Conservation (phyloP, 805 yeast genomes). For the Monosporozyma servazzii region DNA sequence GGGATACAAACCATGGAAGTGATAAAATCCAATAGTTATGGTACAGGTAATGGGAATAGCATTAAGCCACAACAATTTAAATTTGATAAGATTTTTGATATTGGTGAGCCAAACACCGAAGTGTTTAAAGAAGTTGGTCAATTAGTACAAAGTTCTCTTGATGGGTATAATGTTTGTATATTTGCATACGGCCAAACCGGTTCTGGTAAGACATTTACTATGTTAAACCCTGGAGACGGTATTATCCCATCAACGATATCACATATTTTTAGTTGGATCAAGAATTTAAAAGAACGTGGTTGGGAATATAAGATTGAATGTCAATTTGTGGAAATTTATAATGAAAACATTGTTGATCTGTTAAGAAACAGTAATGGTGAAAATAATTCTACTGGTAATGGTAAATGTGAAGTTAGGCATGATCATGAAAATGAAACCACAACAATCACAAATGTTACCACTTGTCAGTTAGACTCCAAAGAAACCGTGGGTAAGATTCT, state of each 20-base stretch:
- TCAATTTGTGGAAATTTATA: conserved; percentile 83
- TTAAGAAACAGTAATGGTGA: conserved; percentile 23
- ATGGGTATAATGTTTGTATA: conserved; percentile 86
- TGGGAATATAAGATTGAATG: conserved; percentile 60
- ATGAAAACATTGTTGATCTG: conserved; percentile 70
- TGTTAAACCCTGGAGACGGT: conserved; percentile 66
- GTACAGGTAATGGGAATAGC: background rate
- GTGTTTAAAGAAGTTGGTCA: conserved; percentile 82
- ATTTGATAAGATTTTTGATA: conserved; percentile 72
- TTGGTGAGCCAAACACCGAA: conserved; percentile 42
- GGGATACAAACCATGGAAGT: conserved; percentile 24
- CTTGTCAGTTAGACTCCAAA: conserved; percentile 38
- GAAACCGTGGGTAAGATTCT: conserved; percentile 44
- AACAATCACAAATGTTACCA: conserved; percentile 48
- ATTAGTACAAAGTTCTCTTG: conserved; percentile 72
- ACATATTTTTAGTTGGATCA: conserved; percentile 55
- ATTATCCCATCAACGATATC: conserved; percentile 69
- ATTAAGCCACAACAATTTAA: conserved; percentile 34
- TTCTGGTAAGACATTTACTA: conserved; percentile 88
- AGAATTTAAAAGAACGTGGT: conserved; percentile 40
- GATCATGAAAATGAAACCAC: conserved; percentile 48
- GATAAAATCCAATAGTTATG: conserved; percentile 5
- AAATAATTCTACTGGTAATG: conserved; percentile 6
- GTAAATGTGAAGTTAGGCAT: conserved; percentile 63
- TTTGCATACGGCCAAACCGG: conserved; percentile 98